Evolutionary conservation across 495 filamentous ascomycete species (phyloP), one percentile per base, ranked within the genome.

Genomic region (Rostrohypoxylon terebratum): DNA sequence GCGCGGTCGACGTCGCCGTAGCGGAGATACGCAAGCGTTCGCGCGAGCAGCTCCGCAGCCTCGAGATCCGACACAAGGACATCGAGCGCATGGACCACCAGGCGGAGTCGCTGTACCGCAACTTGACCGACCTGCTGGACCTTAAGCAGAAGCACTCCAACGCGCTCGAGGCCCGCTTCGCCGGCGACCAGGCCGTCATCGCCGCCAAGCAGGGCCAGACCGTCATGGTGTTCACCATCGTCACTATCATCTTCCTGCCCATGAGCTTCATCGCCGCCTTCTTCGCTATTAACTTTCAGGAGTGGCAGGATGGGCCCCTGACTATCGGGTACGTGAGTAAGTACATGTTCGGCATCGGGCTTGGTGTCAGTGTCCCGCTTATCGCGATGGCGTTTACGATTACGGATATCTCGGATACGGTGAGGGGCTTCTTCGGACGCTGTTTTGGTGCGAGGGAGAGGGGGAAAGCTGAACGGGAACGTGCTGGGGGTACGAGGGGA

Each of bases 191-290:
- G 69, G 89, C 90, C 1, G 83, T 87, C 1, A 87, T 86, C 2
- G 91, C 90, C 0, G 87, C 87, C 0, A 80, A 85, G n/a, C 91
- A 93, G 73, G 85, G 86, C n/a, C 89, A 91, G 69, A 91, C 89
- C 4, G 89, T 92, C 65, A 89, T 93, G 85, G 86, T 93, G 7
- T 93, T 93, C 69, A 93, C 91, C 5, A 88, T 92, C 66, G 90
- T 91, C 6, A 91, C 89, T 0, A 90, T 91, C 51, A 76, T 92
- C 33, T 92, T 92, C 81, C 79, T 93, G 3, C 90, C 90, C 0
- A 76, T 92, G 59, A 87, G 84, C 4, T 93, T 93, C 75, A 91
- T 92, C 66, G 84, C 88, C 0, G 86, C 87, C 1, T 86, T 92
- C 51, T 91, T 91, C 77, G 86, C 89, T 0, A 90, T 92, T 75